Conservation (phyloP, 495 filamentous ascomycete species). For the Xylaria telfairii region DNA sequence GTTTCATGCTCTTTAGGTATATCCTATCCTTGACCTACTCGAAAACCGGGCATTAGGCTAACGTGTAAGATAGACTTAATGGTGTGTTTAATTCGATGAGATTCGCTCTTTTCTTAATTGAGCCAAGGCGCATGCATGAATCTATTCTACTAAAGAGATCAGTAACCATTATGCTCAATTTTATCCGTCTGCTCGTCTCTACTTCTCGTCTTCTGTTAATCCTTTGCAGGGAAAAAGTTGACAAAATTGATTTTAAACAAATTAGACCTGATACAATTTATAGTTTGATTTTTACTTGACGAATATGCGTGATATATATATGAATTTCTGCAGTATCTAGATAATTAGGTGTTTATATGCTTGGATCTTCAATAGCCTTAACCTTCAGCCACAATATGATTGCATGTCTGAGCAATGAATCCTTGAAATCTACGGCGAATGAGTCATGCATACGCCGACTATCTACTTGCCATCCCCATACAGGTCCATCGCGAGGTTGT, state of each 20-base stretch:
- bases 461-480: constrained; percentile 31
- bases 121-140: not conserved
- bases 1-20: not conserved
- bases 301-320: not conserved
- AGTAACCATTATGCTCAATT: not conserved
- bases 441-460: not conserved
- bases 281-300: no score
- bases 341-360: not conserved
- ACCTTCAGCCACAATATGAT: not conserved
- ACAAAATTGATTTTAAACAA: no score
- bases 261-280: not conserved
- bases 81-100: not conserved
- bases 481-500: constrained; percentile 33
- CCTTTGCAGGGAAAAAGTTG: not conserved
- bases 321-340: not conserved
- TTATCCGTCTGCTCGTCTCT: not conserved
- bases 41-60: not conserved
- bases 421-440: not conserved
- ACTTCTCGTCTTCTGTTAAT: not conserved
- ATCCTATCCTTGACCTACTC: not conserved
- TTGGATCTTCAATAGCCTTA: not conserved
- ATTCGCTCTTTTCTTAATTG: not conserved
- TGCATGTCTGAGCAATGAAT: not conserved
- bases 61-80: not conserved
- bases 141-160: not conserved